Evolutionary conservation across 2,329 filamentous ascomycete species (phyloP), one percentile per base, ranked within the genome.

Genomic region (Penicillium polonicum): DNA sequence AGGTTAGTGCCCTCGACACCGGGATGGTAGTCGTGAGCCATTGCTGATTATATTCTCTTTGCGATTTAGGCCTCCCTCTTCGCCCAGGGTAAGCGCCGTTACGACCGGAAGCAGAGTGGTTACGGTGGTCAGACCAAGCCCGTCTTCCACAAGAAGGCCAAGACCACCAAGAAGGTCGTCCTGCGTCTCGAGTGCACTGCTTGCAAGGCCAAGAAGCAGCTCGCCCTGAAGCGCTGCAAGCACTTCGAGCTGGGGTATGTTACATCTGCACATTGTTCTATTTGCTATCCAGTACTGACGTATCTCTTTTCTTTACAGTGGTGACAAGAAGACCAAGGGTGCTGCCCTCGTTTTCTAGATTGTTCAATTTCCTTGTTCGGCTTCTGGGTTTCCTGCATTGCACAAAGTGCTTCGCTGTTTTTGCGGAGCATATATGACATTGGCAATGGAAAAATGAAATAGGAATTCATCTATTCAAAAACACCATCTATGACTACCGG

Each of bases 321-420:
- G 94, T 88, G 94, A 99, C 89, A 99, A 99, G 92, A 99, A 99
- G 91, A 99, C 94, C 76, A 99, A 99, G 92, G 94, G 94, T 89
- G 94, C 94, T 75, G 94, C 94, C 82, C 88, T 99, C 78, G 94
- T 99, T 76, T 99, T 99, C 88, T 99, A 96, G 88, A 81, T 76
- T 69, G 81, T 76, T 69, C 65, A 65, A 70, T 74, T 74, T 74
- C 66, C 71, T 75, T 75, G 70, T 74, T 74, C 69, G 72, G 72
- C 71, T 73, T 62, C 70, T 74, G 72, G 72, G 72, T 74, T 73
- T 74, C 68, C 66, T 72, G 70, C 71, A 72, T 73, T 74, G 72
- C 71, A 71, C 67, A 67, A 62, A 61, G 65, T 65, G 65, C 69
- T 66, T 57, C 66, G 61, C 66, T 72, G 65, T 65, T 45, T 25